Evolutionary conservation across 768 basidiomycete genomes (phyloP).

Genomic region (Gyrodon lividus): DNA sequence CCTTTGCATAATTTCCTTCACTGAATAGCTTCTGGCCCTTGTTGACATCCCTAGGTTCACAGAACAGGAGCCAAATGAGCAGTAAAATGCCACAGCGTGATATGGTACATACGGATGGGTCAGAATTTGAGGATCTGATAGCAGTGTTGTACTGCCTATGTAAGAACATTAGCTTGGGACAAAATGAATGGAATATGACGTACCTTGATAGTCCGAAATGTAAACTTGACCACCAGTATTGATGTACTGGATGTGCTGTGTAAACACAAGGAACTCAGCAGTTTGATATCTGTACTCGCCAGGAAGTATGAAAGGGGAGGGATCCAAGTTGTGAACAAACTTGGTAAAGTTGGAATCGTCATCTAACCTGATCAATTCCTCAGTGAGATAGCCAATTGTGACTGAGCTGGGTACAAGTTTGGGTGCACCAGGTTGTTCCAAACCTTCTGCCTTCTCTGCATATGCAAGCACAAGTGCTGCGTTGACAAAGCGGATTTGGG

Average conservation of each 20-base stretch:
- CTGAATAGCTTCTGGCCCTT: background rate
- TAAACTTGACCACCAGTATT: background rate
- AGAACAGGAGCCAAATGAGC: too few species aligned
- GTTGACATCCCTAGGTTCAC: background rate
- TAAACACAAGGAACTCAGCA: slow-evolving; percentile 6
- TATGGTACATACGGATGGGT: slow-evolving; percentile 3
- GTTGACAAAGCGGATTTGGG: slow-evolving; percentile 6
- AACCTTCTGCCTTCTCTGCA: background rate
- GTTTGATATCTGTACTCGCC: background rate
- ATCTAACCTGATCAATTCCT: slow-evolving; percentile 3
- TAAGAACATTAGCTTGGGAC: too few species aligned
- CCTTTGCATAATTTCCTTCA: slow-evolving; percentile 9
- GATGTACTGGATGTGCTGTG: slow-evolving; percentile 7
- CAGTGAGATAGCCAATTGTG: background rate
- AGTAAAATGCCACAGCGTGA: too few species aligned
- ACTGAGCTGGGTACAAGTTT: too few species aligned
- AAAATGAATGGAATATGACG: background rate
- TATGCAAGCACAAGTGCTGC: slow-evolving; percentile 2
- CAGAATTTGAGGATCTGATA: slow-evolving; percentile 6
- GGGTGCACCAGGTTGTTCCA: background rate
- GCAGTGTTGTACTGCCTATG: background rate
- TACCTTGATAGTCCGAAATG: slow-evolving; percentile 12
- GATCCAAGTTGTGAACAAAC: slow-evolving; percentile 7
- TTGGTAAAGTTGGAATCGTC: background rate
- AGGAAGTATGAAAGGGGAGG: background rate